A percentile compares a stretch with the other conserved stretches of the same genome.
Evolutionary conservation across 2,329 filamentous ascomycete genomes (phyloP).

Genomic region (Parafenestella ontariensis): DNA sequence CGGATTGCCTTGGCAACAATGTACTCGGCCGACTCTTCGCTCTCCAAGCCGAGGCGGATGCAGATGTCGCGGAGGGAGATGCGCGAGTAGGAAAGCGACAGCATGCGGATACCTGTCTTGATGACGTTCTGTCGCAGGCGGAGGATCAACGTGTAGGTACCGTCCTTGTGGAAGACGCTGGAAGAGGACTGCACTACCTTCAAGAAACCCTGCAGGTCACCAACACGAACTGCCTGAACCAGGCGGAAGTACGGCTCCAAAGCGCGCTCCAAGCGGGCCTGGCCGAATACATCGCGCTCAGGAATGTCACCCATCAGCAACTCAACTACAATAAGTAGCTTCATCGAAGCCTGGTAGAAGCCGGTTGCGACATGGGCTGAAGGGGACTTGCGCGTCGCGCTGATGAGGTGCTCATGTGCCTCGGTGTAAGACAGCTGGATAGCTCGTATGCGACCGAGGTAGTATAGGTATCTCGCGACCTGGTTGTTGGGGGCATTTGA

Average conservation of each 20-base stretch:
- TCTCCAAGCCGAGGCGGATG: conserved; percentile 89
- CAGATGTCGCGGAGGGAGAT: conserved; percentile 98
- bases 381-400: conserved; percentile 93
- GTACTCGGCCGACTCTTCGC: conserved; percentile 97
- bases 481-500: conserved; percentile 96
- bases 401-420: conserved; percentile 91
- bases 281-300: conserved; percentile 91
- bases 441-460: conserved; percentile 92
- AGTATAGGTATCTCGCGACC: conserved; percentile 96
- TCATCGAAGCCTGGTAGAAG: conserved; percentile 95
- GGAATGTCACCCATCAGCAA: conserved; percentile 98
- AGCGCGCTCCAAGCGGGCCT: conserved; percentile 82
- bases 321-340: conserved; percentile 95
- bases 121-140: conserved; percentile 98
- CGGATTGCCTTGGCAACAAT: conserved; percentile 98
- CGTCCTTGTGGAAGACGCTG: conserved; percentile 87
- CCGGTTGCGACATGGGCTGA: conserved; percentile 87
- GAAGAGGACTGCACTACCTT: conserved; percentile 82
- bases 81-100: conserved; percentile 96
- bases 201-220: conserved; percentile 92
- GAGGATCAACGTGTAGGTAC: conserved; percentile 93
- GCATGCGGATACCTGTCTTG: conserved; percentile 99
- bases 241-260: conserved; percentile 93
- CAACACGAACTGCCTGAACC: conserved; percentile 94
- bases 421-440: conserved; percentile 98